Base-by-base conservation (phyloP, 768 basidiomycete species). In the Trichaptum fuscoviolaceum region DNA sequence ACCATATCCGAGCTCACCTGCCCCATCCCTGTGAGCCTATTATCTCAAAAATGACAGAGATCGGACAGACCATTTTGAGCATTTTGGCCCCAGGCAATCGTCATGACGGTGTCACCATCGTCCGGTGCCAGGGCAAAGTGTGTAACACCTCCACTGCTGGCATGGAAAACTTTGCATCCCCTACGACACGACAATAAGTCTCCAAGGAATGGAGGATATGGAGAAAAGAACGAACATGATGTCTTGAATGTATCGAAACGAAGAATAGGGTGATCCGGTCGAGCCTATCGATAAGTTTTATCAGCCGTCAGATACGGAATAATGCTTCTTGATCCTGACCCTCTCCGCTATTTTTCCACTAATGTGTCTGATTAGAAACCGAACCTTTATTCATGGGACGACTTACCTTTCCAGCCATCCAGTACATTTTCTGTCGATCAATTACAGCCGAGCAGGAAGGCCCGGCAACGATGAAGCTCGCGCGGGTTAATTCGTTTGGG, bases 271-370 rank as follows among this genome's bases (percentile, higher is more conserved):
- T 26, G 92, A 93, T 12, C 93, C 93, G 18, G 85, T 85, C n/a
- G 95, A 95, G 26, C 93, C 92, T 91, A 58, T n/a, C 36, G 57
- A 61, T n/a, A 10, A 58, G 63, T 42, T n/a, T 25, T 25, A 64
- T 60, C 58, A n/a, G 68, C 36, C 24, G 20, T 66, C 63, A 70
- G 64, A 64, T 36, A 63, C 62, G 63, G 57, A 34, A 4, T 64
- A 34, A 35, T 20, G 12, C 57, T 52, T 17, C 57, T 36, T 57
- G 17, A 42, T 58, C 10, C 20, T 58, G 71, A 86, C 95, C 96
- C 76, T 97, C 96, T 12, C 96, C 96, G 7, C 93, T 95, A 69
- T 89, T 92, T 77, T 98, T 98, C 92, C 93, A 99, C 87, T 95
- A 75, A 12, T 12, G 24, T 18, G 15, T 25, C 15, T 61, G 35